These are phyloP conservation scores for Turritis glabra DNA, from an alignment of 345 rosid genomes.

Conservation along the genomic window DNA sequence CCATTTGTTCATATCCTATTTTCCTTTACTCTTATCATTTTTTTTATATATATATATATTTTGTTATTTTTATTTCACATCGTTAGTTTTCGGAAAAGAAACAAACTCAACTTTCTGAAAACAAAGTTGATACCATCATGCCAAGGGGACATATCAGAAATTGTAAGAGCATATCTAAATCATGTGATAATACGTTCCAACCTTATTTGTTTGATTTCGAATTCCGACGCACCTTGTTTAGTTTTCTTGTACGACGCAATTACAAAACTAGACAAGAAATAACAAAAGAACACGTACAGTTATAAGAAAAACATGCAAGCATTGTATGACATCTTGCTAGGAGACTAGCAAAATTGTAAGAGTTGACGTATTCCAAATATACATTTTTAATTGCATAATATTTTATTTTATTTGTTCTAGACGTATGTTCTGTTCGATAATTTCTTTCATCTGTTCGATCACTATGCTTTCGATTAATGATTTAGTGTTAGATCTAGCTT, in stretches of 20 bases:
- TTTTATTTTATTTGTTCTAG: background rate
- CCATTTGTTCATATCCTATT: background rate
- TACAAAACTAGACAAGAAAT: background rate
- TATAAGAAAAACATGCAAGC: background rate
- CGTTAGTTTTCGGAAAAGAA: slow-evolving; percentile 19
- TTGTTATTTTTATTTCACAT: background rate
- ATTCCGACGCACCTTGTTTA: background rate
- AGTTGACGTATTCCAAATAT: background rate
- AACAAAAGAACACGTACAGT: background rate
- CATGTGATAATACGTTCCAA: slow-evolving; percentile 18
- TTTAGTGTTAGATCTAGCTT: background rate
- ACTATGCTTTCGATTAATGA: background rate
- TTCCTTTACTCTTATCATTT: background rate
- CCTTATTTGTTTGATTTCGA: slow-evolving; percentile 14
- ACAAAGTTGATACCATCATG: slow-evolving; percentile 8
- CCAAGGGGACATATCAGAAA: slow-evolving; percentile 15
- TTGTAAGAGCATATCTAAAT: slow-evolving; percentile 17
- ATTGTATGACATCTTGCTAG: background rate
- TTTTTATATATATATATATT: background rate
- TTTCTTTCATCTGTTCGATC: background rate
- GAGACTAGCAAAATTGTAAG: background rate
- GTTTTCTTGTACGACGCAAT: slow-evolving; percentile 11
- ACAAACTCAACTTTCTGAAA: slow-evolving; percentile 36
- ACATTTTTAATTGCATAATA: background rate
- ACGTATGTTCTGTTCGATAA: background rate